A percentile compares a stretch with the other conserved stretches of the same genome.
Conservation (phyloP, 495 filamentous ascomycete genomes). For the Jackrogersella multiformis region DNA sequence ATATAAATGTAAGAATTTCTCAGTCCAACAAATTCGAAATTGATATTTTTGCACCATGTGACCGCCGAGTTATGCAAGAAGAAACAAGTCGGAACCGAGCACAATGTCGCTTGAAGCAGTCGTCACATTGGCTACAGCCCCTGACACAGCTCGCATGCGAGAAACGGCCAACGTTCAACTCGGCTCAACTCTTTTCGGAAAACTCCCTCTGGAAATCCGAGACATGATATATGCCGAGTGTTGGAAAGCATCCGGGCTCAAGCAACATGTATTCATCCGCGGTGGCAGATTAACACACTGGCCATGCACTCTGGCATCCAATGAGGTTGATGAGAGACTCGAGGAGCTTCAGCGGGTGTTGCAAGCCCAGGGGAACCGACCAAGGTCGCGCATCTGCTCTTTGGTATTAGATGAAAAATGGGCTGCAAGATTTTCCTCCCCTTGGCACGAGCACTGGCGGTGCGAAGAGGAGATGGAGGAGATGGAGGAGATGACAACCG, state of each 20-base stretch:
- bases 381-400: not conserved
- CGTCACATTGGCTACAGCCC: not conserved
- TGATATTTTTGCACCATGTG: not conserved
- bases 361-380: not conserved
- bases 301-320: not conserved
- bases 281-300: not conserved
- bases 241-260: slow-evolving; percentile 7
- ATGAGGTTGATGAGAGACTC: not conserved
- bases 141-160: not conserved
- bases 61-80: not conserved
- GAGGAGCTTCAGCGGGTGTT: slow-evolving; percentile 11
- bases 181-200: slow-evolving; percentile 5
- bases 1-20: slow-evolving; percentile 6
- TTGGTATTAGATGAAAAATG: not conserved
- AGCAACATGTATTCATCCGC: slow-evolving; percentile 15
- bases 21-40: not conserved
- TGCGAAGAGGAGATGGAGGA: slow-evolving; percentile 11
- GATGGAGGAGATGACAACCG: not conserved
- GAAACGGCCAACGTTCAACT: slow-evolving; percentile 11
- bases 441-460: slow-evolving; percentile 8
- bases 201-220: slow-evolving; percentile 13
- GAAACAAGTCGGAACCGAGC: not conserved
- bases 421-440: slow-evolving; percentile 4
- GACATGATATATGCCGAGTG: slow-evolving; percentile 13
- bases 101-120: not conserved